These are phyloP conservation scores for Podospora pseudoanserina DNA, from an alignment of 495 filamentous ascomycete species.

Conservation along the genomic window DNA sequence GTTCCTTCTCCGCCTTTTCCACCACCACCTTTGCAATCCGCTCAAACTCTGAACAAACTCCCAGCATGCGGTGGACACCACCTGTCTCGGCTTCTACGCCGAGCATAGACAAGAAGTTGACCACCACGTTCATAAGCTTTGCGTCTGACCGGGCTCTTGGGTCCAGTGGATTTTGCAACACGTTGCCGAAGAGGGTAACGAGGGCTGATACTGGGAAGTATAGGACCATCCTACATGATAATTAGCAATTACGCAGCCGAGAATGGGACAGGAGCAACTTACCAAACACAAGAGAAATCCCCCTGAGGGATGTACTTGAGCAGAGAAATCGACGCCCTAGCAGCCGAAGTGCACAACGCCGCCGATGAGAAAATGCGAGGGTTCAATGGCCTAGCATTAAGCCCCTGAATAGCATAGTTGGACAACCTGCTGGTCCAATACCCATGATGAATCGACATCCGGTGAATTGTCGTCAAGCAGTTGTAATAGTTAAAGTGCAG, in stretches of 20 bases:
- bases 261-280: conserved; percentile 34
- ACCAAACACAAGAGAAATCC: conserved; percentile 95
- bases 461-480: conserved; percentile 93
- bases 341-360: conserved; percentile 84
- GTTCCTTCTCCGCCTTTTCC: conserved; percentile 83
- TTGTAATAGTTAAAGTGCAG: conserved; percentile 98
- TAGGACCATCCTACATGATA: conserved; percentile 71
- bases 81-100: conserved; percentile 77
- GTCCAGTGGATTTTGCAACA: conserved; percentile 93
- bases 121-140: conserved; percentile 85
- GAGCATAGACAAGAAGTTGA: conserved; percentile 72
- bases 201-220: conserved; percentile 97
- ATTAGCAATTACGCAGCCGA: conserved; percentile 20
- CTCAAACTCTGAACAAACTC: conserved; percentile 90
- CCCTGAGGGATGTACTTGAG: conserved; percentile 95
- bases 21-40: conserved; percentile 89
- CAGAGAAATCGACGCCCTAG: conserved; percentile 85
- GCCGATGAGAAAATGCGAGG: conserved; percentile 94
- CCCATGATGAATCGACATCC: conserved; percentile 96
- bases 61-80: conserved; percentile 87
- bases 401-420: conserved; percentile 89
- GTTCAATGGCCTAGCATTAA: conserved; percentile 87
- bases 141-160: conserved; percentile 82
- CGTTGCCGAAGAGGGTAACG: conserved; percentile 94
- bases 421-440: conserved; percentile 96